Percentiles rank a stretch among this genome's conserved stretches.
Conservation (phyloP, 2,329 filamentous ascomycete genomes). For the Diaporthe sp. region DNA sequence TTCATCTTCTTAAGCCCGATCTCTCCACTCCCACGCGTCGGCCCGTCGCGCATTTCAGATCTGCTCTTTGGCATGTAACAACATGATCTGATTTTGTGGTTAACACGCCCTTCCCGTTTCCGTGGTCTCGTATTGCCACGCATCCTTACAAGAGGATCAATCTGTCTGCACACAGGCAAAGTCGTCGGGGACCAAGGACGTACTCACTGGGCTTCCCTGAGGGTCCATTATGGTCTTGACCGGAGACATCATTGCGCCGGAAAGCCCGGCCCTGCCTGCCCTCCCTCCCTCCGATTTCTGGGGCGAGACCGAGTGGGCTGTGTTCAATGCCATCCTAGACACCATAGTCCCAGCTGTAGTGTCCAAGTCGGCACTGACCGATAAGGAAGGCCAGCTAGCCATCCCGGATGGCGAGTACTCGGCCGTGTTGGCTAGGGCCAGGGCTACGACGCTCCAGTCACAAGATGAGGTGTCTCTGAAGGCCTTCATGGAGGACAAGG, state of each 20-base stretch:
- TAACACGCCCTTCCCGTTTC: neutral
- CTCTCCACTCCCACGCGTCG: slow-evolving; percentile 18
- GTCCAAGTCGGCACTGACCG: slow-evolving; percentile 53
- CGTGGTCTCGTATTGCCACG: neutral
- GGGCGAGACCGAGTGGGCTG: slow-evolving; percentile 65
- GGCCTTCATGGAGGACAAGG: slow-evolving; percentile 66
- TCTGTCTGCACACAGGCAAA: neutral
- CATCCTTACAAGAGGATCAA: neutral
- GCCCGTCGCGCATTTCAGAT: slow-evolving; percentile 21
- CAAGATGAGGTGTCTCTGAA: slow-evolving; percentile 60
- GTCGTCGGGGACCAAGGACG: neutral
- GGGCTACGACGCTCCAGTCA: slow-evolving; percentile 52
- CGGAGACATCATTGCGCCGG: slow-evolving; percentile 36
- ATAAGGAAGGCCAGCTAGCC: slow-evolving; percentile 57
- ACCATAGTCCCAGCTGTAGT: slow-evolving; percentile 73
- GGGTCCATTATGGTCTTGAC: slow-evolving; percentile 35
- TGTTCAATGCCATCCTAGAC: slow-evolving; percentile 67
- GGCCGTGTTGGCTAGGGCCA: slow-evolving; percentile 56
- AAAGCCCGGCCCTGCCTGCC: slow-evolving; percentile 45
- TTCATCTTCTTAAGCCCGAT: neutral
- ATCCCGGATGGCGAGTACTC: slow-evolving; percentile 66
- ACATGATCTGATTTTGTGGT: neutral
- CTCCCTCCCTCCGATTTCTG: slow-evolving; percentile 54
- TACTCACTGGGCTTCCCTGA: neutral
- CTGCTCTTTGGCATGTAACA: neutral